A percentile compares a stretch with the other conserved stretches of the same genome.
phyloP scores from a whole-genome alignment of 148 eudicot genomes.

The Chenopodium album region DNA sequence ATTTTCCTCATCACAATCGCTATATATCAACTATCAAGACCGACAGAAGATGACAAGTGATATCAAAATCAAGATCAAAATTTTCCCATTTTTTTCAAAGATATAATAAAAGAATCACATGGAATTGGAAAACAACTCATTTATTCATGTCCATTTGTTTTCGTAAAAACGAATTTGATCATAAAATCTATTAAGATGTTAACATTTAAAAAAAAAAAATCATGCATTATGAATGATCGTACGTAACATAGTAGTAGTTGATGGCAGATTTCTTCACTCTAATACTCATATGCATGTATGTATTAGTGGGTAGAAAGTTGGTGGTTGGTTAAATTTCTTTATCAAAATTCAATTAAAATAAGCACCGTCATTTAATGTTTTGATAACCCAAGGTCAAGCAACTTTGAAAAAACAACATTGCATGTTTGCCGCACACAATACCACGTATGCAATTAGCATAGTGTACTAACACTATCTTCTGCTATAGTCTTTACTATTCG shows the following conservation, averaged over 20 bases:
- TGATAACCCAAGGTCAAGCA: constrained; percentile 24
- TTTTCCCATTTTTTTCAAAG: not conserved
- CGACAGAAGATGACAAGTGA: not conserved
- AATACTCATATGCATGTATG: too few species aligned
- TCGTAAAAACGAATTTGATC: not conserved
- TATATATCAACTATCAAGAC: not conserved
- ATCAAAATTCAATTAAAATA: constrained; percentile 18
- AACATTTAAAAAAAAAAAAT: not conserved
- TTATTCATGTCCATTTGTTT: not conserved
- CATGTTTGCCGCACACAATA: constrained; percentile 29
- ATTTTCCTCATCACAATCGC: not conserved
- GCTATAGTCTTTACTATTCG: not conserved
- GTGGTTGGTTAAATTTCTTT: constrained; percentile 25
- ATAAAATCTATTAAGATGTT: not conserved
- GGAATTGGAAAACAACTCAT: not conserved
- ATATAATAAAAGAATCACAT: not conserved
- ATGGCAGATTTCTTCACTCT: constrained; percentile 4
- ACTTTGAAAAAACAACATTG: constrained; percentile 18
- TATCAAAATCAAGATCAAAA: not conserved
- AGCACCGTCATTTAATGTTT: constrained; percentile 28
- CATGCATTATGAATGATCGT: constrained; percentile 1
- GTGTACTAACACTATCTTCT: not conserved
- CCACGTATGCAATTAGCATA: constrained; percentile 27
- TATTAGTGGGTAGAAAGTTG: constrained; percentile 11
- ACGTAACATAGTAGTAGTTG: not conserved